phyloP scores from a whole-genome alignment of 768 basidiomycete genomes.

The Hypsizygus marmoreus region DNA sequence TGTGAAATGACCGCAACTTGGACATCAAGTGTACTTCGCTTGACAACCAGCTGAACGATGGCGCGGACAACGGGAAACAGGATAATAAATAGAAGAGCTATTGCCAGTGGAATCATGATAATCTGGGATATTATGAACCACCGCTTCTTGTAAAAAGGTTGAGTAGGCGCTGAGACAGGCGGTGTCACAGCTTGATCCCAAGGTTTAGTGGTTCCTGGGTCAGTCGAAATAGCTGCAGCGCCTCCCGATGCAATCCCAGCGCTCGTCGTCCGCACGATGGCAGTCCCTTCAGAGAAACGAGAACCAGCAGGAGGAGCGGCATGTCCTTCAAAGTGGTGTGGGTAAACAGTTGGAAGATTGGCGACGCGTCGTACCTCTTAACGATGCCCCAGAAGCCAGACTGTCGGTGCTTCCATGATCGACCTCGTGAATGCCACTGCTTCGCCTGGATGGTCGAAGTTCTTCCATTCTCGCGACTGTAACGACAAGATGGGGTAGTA shows the following conservation, averaged over 20 bases:
- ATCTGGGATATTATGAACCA: slow-evolving; percentile 64
- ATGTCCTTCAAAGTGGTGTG: slow-evolving; percentile 26
- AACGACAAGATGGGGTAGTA: slow-evolving; percentile 9
- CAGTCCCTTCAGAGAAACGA: slow-evolving; percentile 24
- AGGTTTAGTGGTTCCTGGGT: slow-evolving; percentile 15
- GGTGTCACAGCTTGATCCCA: slow-evolving; percentile 19
- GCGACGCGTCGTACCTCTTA: slow-evolving; percentile 30
- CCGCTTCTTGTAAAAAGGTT: slow-evolving; percentile 60
- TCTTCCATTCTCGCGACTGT: slow-evolving; percentile 35
- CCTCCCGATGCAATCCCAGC: slow-evolving; percentile 19
- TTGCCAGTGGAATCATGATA: slow-evolving; percentile 51
- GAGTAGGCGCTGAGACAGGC: slow-evolving; percentile 17
- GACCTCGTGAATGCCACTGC: slow-evolving; percentile 36
- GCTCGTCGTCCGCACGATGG: slow-evolving; percentile 22
- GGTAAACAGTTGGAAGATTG: neutral
- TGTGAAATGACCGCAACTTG: slow-evolving; percentile 50
- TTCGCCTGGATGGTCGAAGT: slow-evolving; percentile 32
- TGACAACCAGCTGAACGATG: slow-evolving; percentile 65
- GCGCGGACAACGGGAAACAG: slow-evolving; percentile 70
- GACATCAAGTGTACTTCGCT: slow-evolving; percentile 55
- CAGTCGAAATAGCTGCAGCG: slow-evolving; percentile 12
- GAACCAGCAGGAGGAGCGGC: slow-evolving; percentile 34
- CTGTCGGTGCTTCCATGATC: slow-evolving; percentile 30
- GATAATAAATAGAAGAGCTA: slow-evolving; percentile 66
- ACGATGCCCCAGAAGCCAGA: slow-evolving; percentile 31